phyloP scores from a whole-genome alignment of 495 filamentous ascomycete genomes.

The Aspergillus incahuasiensis region DNA sequence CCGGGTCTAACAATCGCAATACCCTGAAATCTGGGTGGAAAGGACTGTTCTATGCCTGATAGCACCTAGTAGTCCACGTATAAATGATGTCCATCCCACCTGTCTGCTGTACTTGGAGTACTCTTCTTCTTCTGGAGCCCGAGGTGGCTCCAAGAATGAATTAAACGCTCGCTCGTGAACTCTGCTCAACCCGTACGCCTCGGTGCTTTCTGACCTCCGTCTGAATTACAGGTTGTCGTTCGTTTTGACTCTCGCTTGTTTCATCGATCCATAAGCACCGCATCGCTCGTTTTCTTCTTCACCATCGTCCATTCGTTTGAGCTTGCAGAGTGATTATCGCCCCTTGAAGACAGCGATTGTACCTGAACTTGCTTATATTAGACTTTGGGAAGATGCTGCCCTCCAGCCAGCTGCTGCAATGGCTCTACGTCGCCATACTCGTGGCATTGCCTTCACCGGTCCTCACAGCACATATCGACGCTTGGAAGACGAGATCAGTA shows the following conservation, averaged over 20 bases:
- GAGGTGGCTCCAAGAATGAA: neutral
- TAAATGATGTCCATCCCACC: neutral
- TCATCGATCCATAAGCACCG: neutral
- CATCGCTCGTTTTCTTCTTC: neutral
- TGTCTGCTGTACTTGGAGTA: neutral
- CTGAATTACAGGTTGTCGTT: neutral
- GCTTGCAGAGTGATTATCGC: neutral
- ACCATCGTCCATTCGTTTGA: neutral
- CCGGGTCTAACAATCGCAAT: neutral
- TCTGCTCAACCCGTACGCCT: neutral
- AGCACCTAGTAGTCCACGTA: too few species aligned
- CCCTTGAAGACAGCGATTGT: neutral
- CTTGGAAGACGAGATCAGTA: slow-evolving; percentile 60
- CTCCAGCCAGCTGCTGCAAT: neutral
- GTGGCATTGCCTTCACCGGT: neutral
- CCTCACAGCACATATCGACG: slow-evolving; percentile 22
- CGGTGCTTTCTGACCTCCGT: neutral
- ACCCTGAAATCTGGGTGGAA: neutral
- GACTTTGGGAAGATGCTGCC: neutral
- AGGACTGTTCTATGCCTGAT: neutral
- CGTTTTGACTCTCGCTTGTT: neutral
- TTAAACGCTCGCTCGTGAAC: neutral
- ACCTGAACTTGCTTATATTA: too few species aligned
- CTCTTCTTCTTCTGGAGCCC: neutral
- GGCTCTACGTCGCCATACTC: slow-evolving; percentile 7